Conservation (phyloP, 192 early-diverging fungal genomes). For the Rhizophlyctis rosea region DNA sequence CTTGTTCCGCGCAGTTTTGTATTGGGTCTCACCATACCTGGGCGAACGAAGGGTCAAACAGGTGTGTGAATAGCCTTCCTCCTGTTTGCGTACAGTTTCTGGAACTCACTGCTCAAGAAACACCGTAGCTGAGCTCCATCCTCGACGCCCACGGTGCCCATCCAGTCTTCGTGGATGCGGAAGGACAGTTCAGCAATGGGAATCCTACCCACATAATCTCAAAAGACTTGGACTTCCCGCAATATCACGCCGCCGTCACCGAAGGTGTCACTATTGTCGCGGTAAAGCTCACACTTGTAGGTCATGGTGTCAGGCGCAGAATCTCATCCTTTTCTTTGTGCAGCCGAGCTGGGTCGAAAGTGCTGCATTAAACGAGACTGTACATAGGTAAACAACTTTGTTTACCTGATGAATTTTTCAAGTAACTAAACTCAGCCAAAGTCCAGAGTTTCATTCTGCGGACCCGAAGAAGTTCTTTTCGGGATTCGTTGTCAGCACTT, state of each 20-base stretch:
- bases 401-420: not conserved
- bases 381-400: not conserved
- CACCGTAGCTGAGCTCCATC: no score
- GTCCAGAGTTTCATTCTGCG: conserved; percentile 33
- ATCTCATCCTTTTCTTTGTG: not conserved
- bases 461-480: conserved; percentile 46
- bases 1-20: no score
- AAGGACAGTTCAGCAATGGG: no score
- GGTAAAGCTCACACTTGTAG: not conserved
- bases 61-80: no score
- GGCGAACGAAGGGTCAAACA: no score
- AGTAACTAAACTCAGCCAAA: conserved; percentile 3
- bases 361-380: not conserved
- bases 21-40: no score
- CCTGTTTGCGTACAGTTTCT: no score
- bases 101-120: no score
- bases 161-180: no score
- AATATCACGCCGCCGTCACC: not conserved
- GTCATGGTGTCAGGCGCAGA: not conserved
- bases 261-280: not conserved
- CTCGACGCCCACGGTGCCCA: no score
- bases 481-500: conserved; percentile 36
- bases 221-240: not conserved
- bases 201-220: not conserved
- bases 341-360: not conserved